Evolutionary conservation across 306 rosid genomes (phyloP), one percentile per base, ranked within the genome.

Genomic region (Cucumis hystrix): DNA sequence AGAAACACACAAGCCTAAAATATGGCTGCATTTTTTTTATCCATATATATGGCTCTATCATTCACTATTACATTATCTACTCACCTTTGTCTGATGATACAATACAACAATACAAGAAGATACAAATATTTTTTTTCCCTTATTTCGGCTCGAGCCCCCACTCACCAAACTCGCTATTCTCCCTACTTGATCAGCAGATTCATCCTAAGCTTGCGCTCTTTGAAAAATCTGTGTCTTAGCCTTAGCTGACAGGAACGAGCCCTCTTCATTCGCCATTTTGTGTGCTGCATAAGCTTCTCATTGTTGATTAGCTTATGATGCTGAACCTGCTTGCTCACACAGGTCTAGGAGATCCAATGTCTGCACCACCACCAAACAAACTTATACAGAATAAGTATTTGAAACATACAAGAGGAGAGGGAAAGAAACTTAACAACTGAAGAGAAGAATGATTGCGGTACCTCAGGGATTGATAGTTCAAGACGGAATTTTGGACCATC

Each of bases 401-500:
- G 67, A 30, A 54, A 52, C 23, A 47, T 8, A 17, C 54, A 2
- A 5, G 30, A 7, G 52, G 37, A 41, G 7, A 8, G 28, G 20
- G 40, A 17, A 37, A 16, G 49, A 65, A 65, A 17, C 8, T 65
- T 16, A 68, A 18, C 17, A 17, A 11, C 23, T 7, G 13, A 41
- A 18, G 11, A 14, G 20, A 39, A 8, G 28, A 10, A 69, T 5
- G 69, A 7, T 20, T 14, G 56, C 67, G 79, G 41, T 83, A 92
- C 99, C 96, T 96, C 99, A 2, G 99, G 99, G 72, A 96, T 90
- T 47, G 99, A 95, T 80, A 96, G 89, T 92, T 96, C 99, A 68
- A 96, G 99, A 41, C 98, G 99, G 79, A 96, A 96, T 88, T 96
- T 96, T 62, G 99, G 99, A 76, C 99, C 99, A 67, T 96, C 99